Evolutionary conservation across 2,329 filamentous ascomycete species (phyloP).

Genomic region (Coleophoma cylindrospora): DNA sequence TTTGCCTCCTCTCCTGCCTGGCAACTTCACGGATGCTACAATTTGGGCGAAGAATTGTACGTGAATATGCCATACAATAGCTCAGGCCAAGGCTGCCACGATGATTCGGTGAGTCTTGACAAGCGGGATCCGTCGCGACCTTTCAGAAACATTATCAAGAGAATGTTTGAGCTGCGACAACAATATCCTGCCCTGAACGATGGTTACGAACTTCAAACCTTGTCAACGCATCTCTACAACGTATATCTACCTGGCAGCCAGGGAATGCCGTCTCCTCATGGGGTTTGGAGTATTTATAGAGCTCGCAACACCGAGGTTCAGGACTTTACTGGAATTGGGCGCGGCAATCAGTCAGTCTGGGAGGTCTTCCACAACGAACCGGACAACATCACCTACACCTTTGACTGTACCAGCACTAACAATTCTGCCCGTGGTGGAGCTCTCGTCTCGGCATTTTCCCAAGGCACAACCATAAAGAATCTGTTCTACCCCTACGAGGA

Average conservation of each 20-base stretch:
- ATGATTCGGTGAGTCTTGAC: constrained; percentile 42
- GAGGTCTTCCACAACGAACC: constrained; percentile 40
- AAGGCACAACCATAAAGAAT: constrained; percentile 51
- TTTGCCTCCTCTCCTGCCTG: constrained; percentile 58
- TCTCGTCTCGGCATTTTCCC: constrained; percentile 46
- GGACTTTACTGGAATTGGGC: constrained; percentile 42
- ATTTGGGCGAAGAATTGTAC: constrained; percentile 49
- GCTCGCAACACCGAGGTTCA: constrained; percentile 36
- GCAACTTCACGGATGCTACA: constrained; percentile 61
- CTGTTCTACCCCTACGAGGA: constrained; percentile 58
- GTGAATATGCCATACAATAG: constrained; percentile 51
- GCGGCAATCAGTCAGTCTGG: constrained; percentile 37
- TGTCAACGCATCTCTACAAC: constrained; percentile 41
- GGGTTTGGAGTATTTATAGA: constrained; percentile 56
- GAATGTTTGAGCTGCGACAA: constrained; percentile 54
- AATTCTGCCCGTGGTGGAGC: constrained; percentile 25
- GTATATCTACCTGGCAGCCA: constrained; percentile 50
- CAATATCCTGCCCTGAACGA: constrained; percentile 54
- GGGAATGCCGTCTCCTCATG: constrained; percentile 45
- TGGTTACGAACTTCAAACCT: constrained; percentile 46
- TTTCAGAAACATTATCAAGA: constrained; percentile 53
- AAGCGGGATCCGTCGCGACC: constrained; percentile 58
- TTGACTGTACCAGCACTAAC: constrained; percentile 43
- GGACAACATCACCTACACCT: constrained; percentile 42
- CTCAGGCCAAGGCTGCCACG: constrained; percentile 47